phyloP scores from a whole-genome alignment of 2,329 filamentous ascomycete genomes.

The Apiospora phragmitis region DNA sequence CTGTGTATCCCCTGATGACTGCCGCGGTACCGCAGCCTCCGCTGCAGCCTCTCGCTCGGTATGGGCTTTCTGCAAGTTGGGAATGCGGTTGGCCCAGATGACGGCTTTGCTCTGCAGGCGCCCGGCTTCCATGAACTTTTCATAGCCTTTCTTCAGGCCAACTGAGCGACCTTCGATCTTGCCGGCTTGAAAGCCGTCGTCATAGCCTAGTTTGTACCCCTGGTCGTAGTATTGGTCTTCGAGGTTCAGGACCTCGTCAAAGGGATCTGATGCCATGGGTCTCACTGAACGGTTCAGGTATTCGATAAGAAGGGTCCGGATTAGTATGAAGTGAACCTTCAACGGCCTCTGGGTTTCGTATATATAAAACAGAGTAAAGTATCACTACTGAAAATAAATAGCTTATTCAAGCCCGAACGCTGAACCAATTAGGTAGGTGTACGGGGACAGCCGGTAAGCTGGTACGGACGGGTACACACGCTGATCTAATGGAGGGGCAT shows the following conservation, averaged over 20 bases:
- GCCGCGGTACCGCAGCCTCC: background rate
- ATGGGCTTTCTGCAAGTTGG: constrained; percentile 7
- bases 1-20: constrained; percentile 6
- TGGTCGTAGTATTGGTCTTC: constrained; percentile 76
- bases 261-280: constrained; percentile 42
- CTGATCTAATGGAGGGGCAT: background rate
- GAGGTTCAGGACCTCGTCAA: constrained; percentile 59
- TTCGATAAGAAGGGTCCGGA: background rate
- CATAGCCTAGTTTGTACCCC: constrained; percentile 73
- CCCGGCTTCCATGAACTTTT: constrained; percentile 85
- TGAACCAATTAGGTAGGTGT: background rate
- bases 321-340: background rate
- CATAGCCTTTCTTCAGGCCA: constrained; percentile 88
- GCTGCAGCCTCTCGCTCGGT: background rate
- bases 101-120: constrained; percentile 74
- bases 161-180: constrained; percentile 87
- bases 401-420: background rate
- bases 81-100: constrained; percentile 74
- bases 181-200: constrained; percentile 76
- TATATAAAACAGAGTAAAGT: background rate
- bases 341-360: background rate
- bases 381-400: background rate
- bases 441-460: background rate
- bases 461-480: background rate
- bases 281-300: background rate